Evolutionary conservation across 257 asterid species (phyloP), one percentile per base, ranked within the genome.

Genomic region (Catharanthus roseus): DNA sequence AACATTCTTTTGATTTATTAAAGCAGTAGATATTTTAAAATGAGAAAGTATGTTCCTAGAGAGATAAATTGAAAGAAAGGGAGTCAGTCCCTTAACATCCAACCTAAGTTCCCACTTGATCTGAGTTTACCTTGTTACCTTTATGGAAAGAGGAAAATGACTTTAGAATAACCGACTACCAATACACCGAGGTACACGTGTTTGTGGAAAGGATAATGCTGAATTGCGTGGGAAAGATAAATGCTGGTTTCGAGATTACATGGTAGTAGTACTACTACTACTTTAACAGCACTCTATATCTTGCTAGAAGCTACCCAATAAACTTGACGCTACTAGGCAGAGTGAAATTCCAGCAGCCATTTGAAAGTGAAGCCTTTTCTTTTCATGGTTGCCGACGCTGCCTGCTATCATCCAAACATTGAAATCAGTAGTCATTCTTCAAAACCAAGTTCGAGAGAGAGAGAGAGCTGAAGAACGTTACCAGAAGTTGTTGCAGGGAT

Each of bases 311-410:
- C 57, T 36, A 63, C 42, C 19, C 45, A 71, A 41, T 36, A 73
- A 58, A 67, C 70, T 67, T 55, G 78, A 49, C 8, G 70, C 51
- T 15, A 82, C 64, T 58, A 77, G 64, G 71, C 75, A 76, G 54
- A 72, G 36, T 34, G 78, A 60, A 65, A 69, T n/a, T 61, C 75
- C 79, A 12, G 12, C 50, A 19, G 42, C 58, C 36, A 69, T 65
- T 44, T 39, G 76, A 44, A 53, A 76, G 44, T 61, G 72, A 56
- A 76, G 64, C 79, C 78, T 70, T 69, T 72, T 57, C 55, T 65
- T 73, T 57, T 50, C 62, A 50, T 53, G 60, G 56, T 50, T 39
- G 51, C 26, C 67, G 70, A 64, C 58, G 10, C 44, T 45, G n/a
- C 67, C 78, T 72, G 58, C 71, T 47, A 67, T 13, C 33, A 28